These are phyloP conservation scores for Cladophialophora chaetospira DNA, from an alignment of 2,329 filamentous ascomycete species.

Conservation along the genomic window DNA sequence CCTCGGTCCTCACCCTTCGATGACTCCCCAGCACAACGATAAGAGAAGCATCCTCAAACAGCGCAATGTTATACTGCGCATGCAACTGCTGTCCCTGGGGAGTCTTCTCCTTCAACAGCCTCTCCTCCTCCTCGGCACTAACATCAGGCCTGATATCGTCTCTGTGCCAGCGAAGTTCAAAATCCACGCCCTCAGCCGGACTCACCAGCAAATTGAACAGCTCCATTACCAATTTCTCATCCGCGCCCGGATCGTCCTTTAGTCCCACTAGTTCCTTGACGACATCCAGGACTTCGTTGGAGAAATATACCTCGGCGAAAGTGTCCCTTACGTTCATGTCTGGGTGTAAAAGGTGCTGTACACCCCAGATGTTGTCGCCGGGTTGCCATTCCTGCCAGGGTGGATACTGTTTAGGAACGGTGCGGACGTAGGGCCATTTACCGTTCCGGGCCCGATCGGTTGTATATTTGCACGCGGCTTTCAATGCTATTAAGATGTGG, in stretches of 20 bases:
- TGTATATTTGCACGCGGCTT: slow-evolving; percentile 59
- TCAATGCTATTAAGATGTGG: slow-evolving; percentile 60
- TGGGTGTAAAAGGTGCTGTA: slow-evolving; percentile 82
- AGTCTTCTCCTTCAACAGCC: slow-evolving; percentile 56
- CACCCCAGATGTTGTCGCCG: slow-evolving; percentile 77
- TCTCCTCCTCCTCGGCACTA: slow-evolving; percentile 65
- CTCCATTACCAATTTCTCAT: slow-evolving; percentile 77
- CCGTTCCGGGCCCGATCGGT: slow-evolving; percentile 67
- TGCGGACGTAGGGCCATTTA: slow-evolving; percentile 78
- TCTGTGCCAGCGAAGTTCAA: slow-evolving; percentile 79
- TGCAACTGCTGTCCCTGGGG: slow-evolving; percentile 62
- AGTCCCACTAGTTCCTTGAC: slow-evolving; percentile 65
- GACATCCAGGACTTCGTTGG: slow-evolving; percentile 61
- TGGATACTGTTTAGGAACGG: slow-evolving; percentile 86
- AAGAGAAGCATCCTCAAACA: slow-evolving; percentile 73
- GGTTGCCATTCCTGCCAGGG: slow-evolving; percentile 69
- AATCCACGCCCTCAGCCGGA: slow-evolving; percentile 62
- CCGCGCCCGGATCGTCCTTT: slow-evolving; percentile 37
- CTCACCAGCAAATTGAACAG: slow-evolving; percentile 82
- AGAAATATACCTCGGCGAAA: slow-evolving; percentile 74
- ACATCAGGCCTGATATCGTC: slow-evolving; percentile 76
- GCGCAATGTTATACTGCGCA: slow-evolving; percentile 83
- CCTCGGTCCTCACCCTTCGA: slow-evolving; percentile 66
- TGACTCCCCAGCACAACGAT: slow-evolving; percentile 80
- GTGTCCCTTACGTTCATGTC: slow-evolving; percentile 58